Base-by-base conservation (phyloP, 148 eudicot species). In the Spergularia marina region DNA sequence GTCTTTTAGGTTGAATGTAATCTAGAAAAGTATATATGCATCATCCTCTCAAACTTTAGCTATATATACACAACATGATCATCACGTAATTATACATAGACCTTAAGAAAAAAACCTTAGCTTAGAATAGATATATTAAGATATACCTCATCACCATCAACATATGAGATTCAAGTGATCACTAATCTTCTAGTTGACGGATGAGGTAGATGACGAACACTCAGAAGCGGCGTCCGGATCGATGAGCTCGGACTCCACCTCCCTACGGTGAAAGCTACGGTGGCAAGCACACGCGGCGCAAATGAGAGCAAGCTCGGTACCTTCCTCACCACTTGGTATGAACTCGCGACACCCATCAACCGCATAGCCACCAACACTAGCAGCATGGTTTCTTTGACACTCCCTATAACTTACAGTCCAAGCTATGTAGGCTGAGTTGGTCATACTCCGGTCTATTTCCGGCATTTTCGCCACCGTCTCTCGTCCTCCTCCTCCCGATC, bases 281-380 rank as follows among this genome's bases (percentile, higher is more conserved):
- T 82, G 84, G 73, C 84, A 82, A 11, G 76, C 82, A 44, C 84
- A 82, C 0, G 82, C 76, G 17, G 82, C 82, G 41, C 84, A 82
- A 10, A 75, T 13, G 4, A 82, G 25, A 57, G 65, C 79, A 11
- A 60, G 72, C 20, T 58, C 53, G 7, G 82, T 78, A 4, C 70
- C 79, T 23, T 82, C 78, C 0, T 70, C 68, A 4, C 79, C 84
- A 53, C 68, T 66, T 0, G 84, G 55, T 64, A 74, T 70, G 69
- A 82, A 82, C 63, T 82, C 79, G 2, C 73, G 60, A 53, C 84
- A 82, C 41, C 84, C 84, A 57, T 82, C 84, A 1, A 82, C 68
- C 5, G 79, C 84, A 62, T 82, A 82, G 17, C 79, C 76, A 20
- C 84, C 84, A 49, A 53, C 36, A 17, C 20, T 57, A 47, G 84